phyloP scores from a whole-genome alignment of 1,284 basidiomycete genomes.

The Tremellales sp. region DNA sequence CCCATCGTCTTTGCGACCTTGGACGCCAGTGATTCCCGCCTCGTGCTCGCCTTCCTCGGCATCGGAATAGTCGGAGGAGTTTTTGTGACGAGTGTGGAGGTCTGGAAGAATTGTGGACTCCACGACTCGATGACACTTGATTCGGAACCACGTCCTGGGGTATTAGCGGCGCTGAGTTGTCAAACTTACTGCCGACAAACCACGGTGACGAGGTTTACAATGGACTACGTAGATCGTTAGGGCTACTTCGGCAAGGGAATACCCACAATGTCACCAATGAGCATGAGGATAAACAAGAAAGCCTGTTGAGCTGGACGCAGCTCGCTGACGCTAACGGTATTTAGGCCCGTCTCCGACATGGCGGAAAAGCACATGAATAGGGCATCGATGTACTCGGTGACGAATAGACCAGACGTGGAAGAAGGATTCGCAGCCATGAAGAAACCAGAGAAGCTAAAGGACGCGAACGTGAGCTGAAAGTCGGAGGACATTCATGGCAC shows the following conservation, averaged over 20 bases:
- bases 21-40: neutral
- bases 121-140: constrained; percentile 2
- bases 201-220: constrained; percentile 16
- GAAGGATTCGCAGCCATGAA: constrained; percentile 15
- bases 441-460: constrained; percentile 14
- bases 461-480: neutral
- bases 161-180: neutral
- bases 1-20: neutral
- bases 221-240: constrained; percentile 3
- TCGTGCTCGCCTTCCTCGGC: neutral
- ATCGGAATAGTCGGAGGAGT: neutral
- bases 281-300: constrained; percentile 18
- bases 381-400: constrained; percentile 14
- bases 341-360: constrained; percentile 16
- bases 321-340: constrained; percentile 12
- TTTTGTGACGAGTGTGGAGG: neutral
- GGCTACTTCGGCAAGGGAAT: neutral
- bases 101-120: constrained; percentile 1
- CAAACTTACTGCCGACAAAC: constrained; percentile 14
- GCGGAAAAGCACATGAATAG: constrained; percentile 21
- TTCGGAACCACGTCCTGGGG: constrained; percentile 5
- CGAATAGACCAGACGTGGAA: neutral
- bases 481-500: neutral
- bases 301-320: constrained; percentile 15
- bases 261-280: constrained; percentile 20